A percentile compares a stretch with the other conserved stretches of the same genome.
These are phyloP conservation scores for Fusarium floridanum DNA, from an alignment of 2,329 filamentous ascomycete species.

Conservation along the genomic window DNA sequence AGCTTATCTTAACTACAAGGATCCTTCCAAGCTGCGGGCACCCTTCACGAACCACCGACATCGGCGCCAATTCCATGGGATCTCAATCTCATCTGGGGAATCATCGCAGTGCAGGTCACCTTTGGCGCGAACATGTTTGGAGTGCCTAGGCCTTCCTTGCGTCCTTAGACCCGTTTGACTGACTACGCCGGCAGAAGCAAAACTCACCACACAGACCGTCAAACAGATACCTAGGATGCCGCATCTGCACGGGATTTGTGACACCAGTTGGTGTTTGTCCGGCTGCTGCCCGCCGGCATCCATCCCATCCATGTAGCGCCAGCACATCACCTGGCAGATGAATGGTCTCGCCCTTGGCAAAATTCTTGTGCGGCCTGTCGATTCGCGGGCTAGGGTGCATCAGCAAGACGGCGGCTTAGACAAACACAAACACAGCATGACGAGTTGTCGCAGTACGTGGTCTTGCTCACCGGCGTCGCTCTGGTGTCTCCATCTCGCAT, in stretches of 20 bases:
- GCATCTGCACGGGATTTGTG: slow-evolving; percentile 4
- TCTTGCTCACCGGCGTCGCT: slow-evolving; percentile 18
- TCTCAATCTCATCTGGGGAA: neutral
- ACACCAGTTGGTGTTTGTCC: slow-evolving; percentile 25
- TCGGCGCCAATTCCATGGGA: neutral
- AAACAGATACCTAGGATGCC: neutral
- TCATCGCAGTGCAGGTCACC: neutral
- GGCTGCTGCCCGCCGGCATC: slow-evolving; percentile 13
- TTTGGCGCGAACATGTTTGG: neutral
- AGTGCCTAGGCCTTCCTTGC: neutral
- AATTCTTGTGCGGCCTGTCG: neutral
- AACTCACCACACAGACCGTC: neutral
- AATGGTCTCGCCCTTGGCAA: slow-evolving; percentile 11
- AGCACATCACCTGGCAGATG: slow-evolving; percentile 27
- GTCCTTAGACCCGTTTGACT: neutral
- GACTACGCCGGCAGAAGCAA: neutral
- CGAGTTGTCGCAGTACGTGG: slow-evolving; percentile 27
- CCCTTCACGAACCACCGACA: neutral
- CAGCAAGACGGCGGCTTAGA: slow-evolving; percentile 1
- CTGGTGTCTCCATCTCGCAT: slow-evolving; percentile 29
- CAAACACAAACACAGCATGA: slow-evolving; percentile 36
- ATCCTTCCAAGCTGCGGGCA: neutral
- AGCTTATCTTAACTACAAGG: neutral
- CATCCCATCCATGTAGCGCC: slow-evolving; percentile 27
- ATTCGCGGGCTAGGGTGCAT: slow-evolving; percentile 12